Percentiles rank a stretch among this genome's conserved stretches.
These are phyloP conservation scores for Pseudogymnoascus sp. DNA, from an alignment of 2,329 filamentous ascomycete genomes.

Conservation along the genomic window DNA sequence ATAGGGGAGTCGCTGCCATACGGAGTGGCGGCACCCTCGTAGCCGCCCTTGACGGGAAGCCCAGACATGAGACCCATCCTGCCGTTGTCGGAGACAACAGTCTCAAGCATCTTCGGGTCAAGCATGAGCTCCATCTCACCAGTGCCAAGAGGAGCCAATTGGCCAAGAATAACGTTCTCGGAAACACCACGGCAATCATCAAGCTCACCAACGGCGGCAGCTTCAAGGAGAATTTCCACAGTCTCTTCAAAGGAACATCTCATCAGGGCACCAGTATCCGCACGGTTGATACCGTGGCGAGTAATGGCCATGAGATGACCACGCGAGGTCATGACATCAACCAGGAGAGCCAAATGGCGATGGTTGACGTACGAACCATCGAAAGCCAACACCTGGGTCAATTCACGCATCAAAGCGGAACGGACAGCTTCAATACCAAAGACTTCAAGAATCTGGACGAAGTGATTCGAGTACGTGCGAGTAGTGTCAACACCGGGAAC, in stretches of 20 bases:
- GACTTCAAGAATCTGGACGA: constrained; percentile 88
- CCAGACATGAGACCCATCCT: constrained; percentile 75
- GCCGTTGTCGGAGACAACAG: constrained; percentile 86
- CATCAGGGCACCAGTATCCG: constrained; percentile 97
- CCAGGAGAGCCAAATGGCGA: constrained; percentile 87
- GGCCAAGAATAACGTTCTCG: constrained; percentile 96
- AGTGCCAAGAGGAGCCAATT: constrained; percentile 94
- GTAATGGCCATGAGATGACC: constrained; percentile 94
- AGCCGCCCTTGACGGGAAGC: constrained; percentile 67
- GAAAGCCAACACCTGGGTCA: constrained; percentile 90
- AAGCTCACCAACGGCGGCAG: constrained; percentile 86
- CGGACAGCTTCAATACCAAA: constrained; percentile 95
- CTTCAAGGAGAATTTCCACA: constrained; percentile 94
- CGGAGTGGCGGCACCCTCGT: constrained; percentile 82
- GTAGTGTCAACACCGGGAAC: constrained; percentile 82
- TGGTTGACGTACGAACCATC: constrained; percentile 99
- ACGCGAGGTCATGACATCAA: constrained; percentile 96
- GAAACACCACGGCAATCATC: constrained; percentile 98
- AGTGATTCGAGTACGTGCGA: constrained; percentile 88
- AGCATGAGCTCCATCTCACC: constrained; percentile 91
- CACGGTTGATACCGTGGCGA: constrained; percentile 95
- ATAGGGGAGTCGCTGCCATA: constrained; percentile 85
- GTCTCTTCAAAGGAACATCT: constrained; percentile 99
- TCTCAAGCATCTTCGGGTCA: constrained; percentile 92
- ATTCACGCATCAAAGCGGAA: constrained; percentile 75